Percentiles rank a stretch among this genome's conserved stretches.
Evolutionary conservation across 2,329 filamentous ascomycete genomes (phyloP).

Genomic region (Sclerotinia nivalis): DNA sequence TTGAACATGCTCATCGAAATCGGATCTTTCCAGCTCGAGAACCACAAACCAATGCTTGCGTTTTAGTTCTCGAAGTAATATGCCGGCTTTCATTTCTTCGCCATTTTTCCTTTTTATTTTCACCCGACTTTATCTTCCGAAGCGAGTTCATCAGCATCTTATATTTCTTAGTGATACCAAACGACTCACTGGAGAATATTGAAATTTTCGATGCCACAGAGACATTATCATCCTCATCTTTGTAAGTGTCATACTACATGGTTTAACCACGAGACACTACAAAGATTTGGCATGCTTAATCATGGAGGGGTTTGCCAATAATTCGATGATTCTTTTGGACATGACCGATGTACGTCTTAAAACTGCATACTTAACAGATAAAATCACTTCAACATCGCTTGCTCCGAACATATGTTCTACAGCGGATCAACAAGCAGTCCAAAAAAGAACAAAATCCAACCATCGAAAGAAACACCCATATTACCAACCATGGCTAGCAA

Average conservation of each 20-base stretch:
- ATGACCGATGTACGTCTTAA: slow-evolving; percentile 21
- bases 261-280: not conserved
- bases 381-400: slow-evolving; percentile 11
- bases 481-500: slow-evolving; percentile 4
- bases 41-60: no score
- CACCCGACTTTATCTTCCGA: not conserved
- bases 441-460: slow-evolving; percentile 9
- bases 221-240: not conserved
- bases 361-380: slow-evolving; percentile 17
- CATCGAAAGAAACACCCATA: slow-evolving; percentile 3
- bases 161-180: not conserved
- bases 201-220: not conserved
- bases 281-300: not conserved
- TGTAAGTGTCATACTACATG: not conserved
- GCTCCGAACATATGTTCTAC: not conserved
- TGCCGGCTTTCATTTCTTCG: not conserved
- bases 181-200: not conserved
- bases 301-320: not conserved
- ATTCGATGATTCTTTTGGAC: slow-evolving; percentile 10
- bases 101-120: not conserved
- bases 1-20: not conserved
- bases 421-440: not conserved
- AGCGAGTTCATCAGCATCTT: not conserved
- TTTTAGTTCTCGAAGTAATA: not conserved
- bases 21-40: not conserved